Percentiles rank a stretch among this genome's conserved stretches.
phyloP scores from a whole-genome alignment of 2,329 filamentous ascomycete genomes.

The Elsinoe australis region DNA sequence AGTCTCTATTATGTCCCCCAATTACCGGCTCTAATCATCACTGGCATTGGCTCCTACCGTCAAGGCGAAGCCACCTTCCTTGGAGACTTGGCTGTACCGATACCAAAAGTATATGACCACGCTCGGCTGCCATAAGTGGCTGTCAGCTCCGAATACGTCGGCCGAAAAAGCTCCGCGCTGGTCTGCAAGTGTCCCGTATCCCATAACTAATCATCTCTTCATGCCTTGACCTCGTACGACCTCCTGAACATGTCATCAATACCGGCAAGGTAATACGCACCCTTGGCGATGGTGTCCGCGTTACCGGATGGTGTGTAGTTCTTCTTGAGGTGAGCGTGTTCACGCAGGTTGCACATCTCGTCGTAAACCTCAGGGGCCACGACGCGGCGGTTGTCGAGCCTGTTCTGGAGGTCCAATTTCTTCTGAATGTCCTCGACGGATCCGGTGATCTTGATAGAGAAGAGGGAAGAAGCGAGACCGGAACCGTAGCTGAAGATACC shows the following conservation, averaged over 20 bases:
- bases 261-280: slow-evolving; percentile 45
- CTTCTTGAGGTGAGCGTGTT: slow-evolving; percentile 45
- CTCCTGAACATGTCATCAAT: slow-evolving; percentile 47
- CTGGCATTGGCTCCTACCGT: no score
- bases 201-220: slow-evolving; percentile 20
- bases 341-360: slow-evolving; percentile 47
- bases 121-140: no score
- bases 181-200: background rate
- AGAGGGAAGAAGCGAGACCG: slow-evolving; percentile 45
- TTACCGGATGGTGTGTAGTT: slow-evolving; percentile 41
- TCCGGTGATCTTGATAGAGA: slow-evolving; percentile 43
- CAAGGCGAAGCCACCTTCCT: slow-evolving; percentile 7
- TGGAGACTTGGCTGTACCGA: slow-evolving; percentile 12
- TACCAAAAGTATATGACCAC: no score
- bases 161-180: slow-evolving; percentile 13
- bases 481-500: slow-evolving; percentile 48
- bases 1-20: background rate
- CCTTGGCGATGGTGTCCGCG: slow-evolving; percentile 38
- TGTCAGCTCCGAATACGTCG: no score
- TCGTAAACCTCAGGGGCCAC: slow-evolving; percentile 45
- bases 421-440: slow-evolving; percentile 40
- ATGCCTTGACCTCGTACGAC: slow-evolving; percentile 44
- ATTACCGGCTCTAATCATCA: background rate
- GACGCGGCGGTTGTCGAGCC: slow-evolving; percentile 39
- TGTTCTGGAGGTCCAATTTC: slow-evolving; percentile 41